A percentile compares a stretch with the other conserved stretches of the same genome.
These are phyloP conservation scores for Keithomyces neogunnii DNA, from an alignment of 2,329 filamentous ascomycete species.

Conservation along the genomic window DNA sequence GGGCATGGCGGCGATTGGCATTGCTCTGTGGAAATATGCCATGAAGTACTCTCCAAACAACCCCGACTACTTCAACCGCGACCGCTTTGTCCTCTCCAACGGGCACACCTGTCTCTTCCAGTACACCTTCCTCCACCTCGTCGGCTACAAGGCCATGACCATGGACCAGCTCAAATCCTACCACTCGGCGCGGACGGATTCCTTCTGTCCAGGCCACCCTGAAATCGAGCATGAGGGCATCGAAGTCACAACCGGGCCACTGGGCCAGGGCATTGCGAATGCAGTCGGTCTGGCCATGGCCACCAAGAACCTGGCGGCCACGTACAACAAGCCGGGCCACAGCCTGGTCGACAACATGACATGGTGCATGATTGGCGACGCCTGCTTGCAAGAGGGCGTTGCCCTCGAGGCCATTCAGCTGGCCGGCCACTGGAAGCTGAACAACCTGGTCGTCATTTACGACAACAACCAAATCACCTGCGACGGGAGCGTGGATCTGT, in stretches of 20 bases:
- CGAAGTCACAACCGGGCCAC: slow-evolving; percentile 50
- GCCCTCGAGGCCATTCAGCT: slow-evolving; percentile 47
- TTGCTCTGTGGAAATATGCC: slow-evolving; percentile 51
- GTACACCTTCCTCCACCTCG: slow-evolving; percentile 44
- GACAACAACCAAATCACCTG: slow-evolving; percentile 55
- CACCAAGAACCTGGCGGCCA: slow-evolving; percentile 44
- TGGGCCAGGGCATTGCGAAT: slow-evolving; percentile 53
- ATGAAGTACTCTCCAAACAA: slow-evolving; percentile 52
- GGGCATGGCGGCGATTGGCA: slow-evolving; percentile 53
- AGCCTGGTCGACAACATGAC: slow-evolving; percentile 42
- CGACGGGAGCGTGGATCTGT: slow-evolving; percentile 43
- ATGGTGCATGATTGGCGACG: slow-evolving; percentile 51
- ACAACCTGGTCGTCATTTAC: slow-evolving; percentile 50
- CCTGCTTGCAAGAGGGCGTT: slow-evolving; percentile 51
- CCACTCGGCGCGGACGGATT: slow-evolving; percentile 32
- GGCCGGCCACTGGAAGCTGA: slow-evolving; percentile 45
- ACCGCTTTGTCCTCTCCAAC: slow-evolving; percentile 55
- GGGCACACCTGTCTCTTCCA: slow-evolving; percentile 48
- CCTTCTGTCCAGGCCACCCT: slow-evolving; percentile 46
- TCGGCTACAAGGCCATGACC: slow-evolving; percentile 46
- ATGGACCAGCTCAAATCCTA: slow-evolving; percentile 49
- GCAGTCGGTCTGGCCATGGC: slow-evolving; percentile 52
- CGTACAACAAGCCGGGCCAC: slow-evolving; percentile 41
- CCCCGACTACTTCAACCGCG: slow-evolving; percentile 50
- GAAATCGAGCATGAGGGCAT: slow-evolving; percentile 50